Conservation (phyloP, 352 stramenopile species). For the Pythium dissotocum region DNA sequence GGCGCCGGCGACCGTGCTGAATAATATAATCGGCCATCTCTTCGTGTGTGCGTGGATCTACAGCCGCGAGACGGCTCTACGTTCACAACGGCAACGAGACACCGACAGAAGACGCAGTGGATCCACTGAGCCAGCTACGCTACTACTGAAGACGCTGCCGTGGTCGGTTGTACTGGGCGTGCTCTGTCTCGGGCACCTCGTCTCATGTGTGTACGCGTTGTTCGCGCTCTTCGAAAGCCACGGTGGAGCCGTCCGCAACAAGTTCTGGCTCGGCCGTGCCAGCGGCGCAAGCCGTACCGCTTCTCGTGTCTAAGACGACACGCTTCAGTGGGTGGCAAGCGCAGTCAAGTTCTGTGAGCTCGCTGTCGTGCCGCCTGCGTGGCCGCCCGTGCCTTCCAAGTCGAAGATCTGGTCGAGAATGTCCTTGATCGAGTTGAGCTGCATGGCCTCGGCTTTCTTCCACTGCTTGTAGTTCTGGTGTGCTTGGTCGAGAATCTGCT, state of each 20-base stretch:
- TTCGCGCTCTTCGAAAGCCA: conserved; percentile 73
- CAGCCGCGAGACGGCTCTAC: conserved; percentile 33
- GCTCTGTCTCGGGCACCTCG: conserved; percentile 56
- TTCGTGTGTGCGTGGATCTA: conserved; percentile 62
- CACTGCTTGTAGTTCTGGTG: conserved; percentile 84
- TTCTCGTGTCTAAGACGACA: conserved; percentile 15
- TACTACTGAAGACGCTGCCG: conserved; percentile 7
- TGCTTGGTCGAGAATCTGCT: conserved; percentile 76
- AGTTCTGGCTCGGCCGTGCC: conserved; percentile 69
- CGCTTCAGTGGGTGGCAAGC: background rate
- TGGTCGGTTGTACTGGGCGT: conserved; percentile 29
- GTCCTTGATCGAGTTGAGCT: conserved; percentile 86
- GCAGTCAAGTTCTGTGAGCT: conserved; percentile 6
- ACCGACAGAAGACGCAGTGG: background rate
- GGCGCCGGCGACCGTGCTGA: conserved; percentile 33
- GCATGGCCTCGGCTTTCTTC: conserved; percentile 76
- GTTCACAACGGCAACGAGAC: background rate
- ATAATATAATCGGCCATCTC: conserved; percentile 48
- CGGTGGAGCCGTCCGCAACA: conserved; percentile 41
- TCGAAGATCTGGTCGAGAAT: conserved; percentile 80
- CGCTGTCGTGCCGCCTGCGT: background rate
- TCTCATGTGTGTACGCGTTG: conserved; percentile 67
- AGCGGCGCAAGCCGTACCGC: conserved; percentile 12
- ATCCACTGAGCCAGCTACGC: background rate
- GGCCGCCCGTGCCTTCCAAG: conserved; percentile 30